Percentiles rank a stretch among this genome's conserved stretches.
Conservation (phyloP, 2,329 filamentous ascomycete species). For the Trichoderma koningii region DNA sequence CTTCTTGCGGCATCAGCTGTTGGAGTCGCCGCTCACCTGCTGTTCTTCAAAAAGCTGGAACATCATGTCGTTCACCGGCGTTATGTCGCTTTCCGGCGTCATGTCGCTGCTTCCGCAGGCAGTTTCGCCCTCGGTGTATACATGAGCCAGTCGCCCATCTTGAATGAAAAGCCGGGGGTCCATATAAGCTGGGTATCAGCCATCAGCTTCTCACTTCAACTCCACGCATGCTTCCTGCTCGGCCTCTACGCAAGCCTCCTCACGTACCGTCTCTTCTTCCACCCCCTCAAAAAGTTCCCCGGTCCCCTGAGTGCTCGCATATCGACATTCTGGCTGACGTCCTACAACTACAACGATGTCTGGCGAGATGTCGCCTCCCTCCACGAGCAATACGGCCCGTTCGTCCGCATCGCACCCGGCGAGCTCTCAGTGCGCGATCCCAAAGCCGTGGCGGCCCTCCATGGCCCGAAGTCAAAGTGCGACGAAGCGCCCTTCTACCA, state of each 20-base stretch:
- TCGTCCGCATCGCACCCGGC: background rate
- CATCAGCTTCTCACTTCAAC: background rate
- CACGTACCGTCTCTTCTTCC: slow-evolving; percentile 4
- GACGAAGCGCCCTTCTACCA: background rate
- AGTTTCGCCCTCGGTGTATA: background rate
- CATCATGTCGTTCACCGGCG: background rate
- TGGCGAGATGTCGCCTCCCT: background rate
- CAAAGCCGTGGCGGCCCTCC: background rate
- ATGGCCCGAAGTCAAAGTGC: background rate
- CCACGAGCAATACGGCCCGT: slow-evolving; percentile 1
- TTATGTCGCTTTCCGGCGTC: background rate
- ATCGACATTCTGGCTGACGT: background rate
- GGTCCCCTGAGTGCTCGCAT: background rate
- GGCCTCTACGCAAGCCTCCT: background rate
- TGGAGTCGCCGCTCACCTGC: background rate
- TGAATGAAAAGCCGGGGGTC: background rate
- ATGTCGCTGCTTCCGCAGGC: background rate
- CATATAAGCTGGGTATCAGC: background rate
- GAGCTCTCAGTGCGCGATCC: background rate
- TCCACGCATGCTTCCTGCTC: background rate
- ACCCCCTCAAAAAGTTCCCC: background rate
- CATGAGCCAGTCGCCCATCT: background rate
- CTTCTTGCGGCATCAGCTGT: background rate
- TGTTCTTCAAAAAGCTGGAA: background rate
- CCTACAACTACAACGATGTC: background rate